A percentile compares a stretch with the other conserved stretches of the same genome.
Evolutionary conservation across 441 rosid species (phyloP).

Genomic region (Dalechampia spathulata): DNA sequence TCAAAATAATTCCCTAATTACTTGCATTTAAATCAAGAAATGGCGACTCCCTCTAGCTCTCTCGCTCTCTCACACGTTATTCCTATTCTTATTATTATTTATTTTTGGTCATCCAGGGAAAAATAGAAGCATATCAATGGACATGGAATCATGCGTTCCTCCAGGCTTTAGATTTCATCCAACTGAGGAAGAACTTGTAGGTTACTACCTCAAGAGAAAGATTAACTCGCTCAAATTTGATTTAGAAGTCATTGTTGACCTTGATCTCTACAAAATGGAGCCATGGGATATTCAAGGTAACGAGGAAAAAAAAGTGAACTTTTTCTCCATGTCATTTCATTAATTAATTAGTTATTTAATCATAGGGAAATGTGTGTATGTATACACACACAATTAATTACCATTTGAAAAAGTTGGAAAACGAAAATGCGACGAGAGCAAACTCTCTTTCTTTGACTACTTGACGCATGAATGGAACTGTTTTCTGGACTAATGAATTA

Average conservation of each 20-base stretch:
- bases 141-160: conserved; percentile 59
- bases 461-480: not conserved
- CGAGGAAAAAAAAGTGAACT: not conserved
- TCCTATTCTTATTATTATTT: not conserved
- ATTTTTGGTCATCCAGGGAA: conserved; percentile 11
- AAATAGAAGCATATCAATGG: conserved; percentile 24
- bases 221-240: conserved; percentile 60
- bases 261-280: conserved; percentile 95
- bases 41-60: conserved; percentile 14
- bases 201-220: conserved; percentile 78
- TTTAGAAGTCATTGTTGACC: conserved; percentile 69
- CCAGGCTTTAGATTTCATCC: conserved; percentile 97
- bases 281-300: conserved; percentile 99
- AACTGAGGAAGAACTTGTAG: conserved; percentile 95
- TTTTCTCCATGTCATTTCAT: no score
- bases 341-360: no score
- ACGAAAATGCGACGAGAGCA: not conserved
- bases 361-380: no score
- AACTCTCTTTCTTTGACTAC: not conserved
- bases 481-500: not conserved
- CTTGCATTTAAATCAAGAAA: conserved; percentile 13
- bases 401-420: not conserved
- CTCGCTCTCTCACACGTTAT: conserved; percentile 17
- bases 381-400: not conserved
- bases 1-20: not conserved